A percentile compares a stretch with the other conserved stretches of the same genome.
Conservation (phyloP, 768 basidiomycete species). For the Lactarius akahatsu region DNA sequence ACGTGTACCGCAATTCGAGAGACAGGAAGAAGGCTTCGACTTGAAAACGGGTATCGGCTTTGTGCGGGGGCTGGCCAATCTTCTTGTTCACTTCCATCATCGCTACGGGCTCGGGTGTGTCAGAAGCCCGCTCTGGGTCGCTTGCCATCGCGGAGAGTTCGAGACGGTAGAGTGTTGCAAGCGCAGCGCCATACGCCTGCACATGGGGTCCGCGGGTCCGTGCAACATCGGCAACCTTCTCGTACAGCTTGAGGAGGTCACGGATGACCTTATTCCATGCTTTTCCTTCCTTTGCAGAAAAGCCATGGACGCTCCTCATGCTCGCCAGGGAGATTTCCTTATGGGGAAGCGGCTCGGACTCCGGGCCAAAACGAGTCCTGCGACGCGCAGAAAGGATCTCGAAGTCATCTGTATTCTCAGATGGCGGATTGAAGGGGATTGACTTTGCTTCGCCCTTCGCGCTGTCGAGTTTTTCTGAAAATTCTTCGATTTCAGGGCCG, state of each 20-base stretch:
- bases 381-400: neutral
- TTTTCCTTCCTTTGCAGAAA: conserved; percentile 27
- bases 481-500: conserved; percentile 16
- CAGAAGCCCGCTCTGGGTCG: conserved; percentile 28
- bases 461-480: conserved; percentile 16
- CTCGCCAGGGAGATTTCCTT: conserved; percentile 6
- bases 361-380: conserved; percentile 9
- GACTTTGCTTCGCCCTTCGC: conserved; percentile 28
- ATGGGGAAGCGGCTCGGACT: conserved; percentile 29
- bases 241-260: conserved; percentile 33
- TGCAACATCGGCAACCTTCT: conserved; percentile 30
- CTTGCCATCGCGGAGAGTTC: conserved; percentile 32
- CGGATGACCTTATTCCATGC: conserved; percentile 33
- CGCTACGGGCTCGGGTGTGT: conserved; percentile 34
- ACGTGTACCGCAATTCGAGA: conserved; percentile 37
- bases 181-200: conserved; percentile 38
- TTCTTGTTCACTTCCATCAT: conserved; percentile 34
- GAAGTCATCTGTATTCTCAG: conserved; percentile 8
- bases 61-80: conserved; percentile 39
- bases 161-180: conserved; percentile 36
- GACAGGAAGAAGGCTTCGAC: conserved; percentile 39
- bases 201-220: conserved; percentile 35
- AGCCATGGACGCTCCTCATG: conserved; percentile 30
- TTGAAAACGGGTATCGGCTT: conserved; percentile 37
- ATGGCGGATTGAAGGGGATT: conserved; percentile 8